These are phyloP conservation scores for Echeveria elegans DNA, from an alignment of 164 flowering plant species.

Conservation along the genomic window DNA sequence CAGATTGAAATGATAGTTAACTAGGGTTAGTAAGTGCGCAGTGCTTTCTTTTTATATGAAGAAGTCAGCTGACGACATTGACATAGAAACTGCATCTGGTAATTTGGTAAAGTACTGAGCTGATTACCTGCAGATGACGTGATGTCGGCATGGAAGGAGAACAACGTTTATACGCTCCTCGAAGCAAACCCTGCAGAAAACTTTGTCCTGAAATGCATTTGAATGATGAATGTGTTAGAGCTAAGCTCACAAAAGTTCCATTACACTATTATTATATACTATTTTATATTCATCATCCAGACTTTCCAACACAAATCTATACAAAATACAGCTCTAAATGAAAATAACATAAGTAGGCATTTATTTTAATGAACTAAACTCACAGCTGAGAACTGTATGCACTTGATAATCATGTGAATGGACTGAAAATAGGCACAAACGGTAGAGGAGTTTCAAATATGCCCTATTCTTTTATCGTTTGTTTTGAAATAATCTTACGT, in stretches of 20 bases:
- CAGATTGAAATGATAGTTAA: no score
- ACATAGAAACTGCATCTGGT: background rate
- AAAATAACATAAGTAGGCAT: no score
- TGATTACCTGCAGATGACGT: conserved; percentile 33
- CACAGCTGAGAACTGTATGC: background rate
- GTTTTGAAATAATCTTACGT: no score
- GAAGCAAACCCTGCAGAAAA: conserved; percentile 37
- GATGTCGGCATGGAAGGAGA: conserved; percentile 40
- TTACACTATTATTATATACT: background rate
- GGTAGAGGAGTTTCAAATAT: background rate
- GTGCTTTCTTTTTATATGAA: no score
- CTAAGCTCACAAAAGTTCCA: background rate
- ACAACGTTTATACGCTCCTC: conserved; percentile 31
- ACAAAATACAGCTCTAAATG: background rate
- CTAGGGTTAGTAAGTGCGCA: background rate
- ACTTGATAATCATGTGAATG: no score
- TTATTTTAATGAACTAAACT: no score
- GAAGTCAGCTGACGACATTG: background rate
- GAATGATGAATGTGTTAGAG: conserved; percentile 6
- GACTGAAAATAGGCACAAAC: no score
- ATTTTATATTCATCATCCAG: background rate
- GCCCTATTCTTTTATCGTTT: no score
- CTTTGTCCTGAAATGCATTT: conserved; percentile 26
- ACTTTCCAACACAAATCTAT: background rate
- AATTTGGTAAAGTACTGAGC: background rate